These are phyloP conservation scores for Trichoderma guizhouense DNA, from an alignment of 2,329 filamentous ascomycete species.

Conservation along the genomic window DNA sequence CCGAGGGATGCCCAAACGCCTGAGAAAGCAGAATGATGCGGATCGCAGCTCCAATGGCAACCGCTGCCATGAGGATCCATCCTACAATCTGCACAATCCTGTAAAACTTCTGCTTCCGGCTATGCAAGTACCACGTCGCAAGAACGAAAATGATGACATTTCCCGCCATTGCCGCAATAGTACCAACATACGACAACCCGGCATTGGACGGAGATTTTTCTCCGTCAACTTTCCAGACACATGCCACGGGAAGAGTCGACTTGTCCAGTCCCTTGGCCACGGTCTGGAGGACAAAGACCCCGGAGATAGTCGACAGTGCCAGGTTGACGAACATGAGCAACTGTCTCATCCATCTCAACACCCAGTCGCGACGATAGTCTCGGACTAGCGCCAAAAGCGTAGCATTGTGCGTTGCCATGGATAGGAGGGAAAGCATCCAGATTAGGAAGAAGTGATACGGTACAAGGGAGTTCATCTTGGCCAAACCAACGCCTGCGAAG, in stretches of 20 bases:
- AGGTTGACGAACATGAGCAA: slow-evolving; percentile 65
- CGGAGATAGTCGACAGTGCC: slow-evolving; percentile 53
- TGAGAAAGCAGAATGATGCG: slow-evolving; percentile 57
- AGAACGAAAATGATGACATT: slow-evolving; percentile 58
- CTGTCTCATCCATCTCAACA: slow-evolving; percentile 63
- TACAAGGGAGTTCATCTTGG: slow-evolving; percentile 55
- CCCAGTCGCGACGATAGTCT: slow-evolving; percentile 65
- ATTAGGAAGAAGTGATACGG: slow-evolving; percentile 70
- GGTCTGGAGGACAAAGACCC: slow-evolving; percentile 54
- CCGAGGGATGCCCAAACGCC: slow-evolving; percentile 54
- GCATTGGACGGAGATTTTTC: slow-evolving; percentile 34
- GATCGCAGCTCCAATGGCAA: slow-evolving; percentile 56
- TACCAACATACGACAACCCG: slow-evolving; percentile 53
- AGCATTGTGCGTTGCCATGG: slow-evolving; percentile 63
- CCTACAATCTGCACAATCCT: slow-evolving; percentile 52
- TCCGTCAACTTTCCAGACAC: slow-evolving; percentile 52
- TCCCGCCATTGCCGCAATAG: slow-evolving; percentile 57
- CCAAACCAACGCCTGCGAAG: slow-evolving; percentile 49
- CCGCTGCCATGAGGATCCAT: slow-evolving; percentile 52
- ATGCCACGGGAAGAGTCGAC: slow-evolving; percentile 56
- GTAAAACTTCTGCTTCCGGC: slow-evolving; percentile 51
- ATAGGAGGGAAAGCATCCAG: slow-evolving; percentile 64
- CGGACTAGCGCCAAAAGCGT: slow-evolving; percentile 62
- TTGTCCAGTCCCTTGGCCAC: slow-evolving; percentile 50
- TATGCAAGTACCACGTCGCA: slow-evolving; percentile 63